Evolutionary conservation across 1,284 basidiomycete species (phyloP).

Genomic region (Fistulina hepatica): DNA sequence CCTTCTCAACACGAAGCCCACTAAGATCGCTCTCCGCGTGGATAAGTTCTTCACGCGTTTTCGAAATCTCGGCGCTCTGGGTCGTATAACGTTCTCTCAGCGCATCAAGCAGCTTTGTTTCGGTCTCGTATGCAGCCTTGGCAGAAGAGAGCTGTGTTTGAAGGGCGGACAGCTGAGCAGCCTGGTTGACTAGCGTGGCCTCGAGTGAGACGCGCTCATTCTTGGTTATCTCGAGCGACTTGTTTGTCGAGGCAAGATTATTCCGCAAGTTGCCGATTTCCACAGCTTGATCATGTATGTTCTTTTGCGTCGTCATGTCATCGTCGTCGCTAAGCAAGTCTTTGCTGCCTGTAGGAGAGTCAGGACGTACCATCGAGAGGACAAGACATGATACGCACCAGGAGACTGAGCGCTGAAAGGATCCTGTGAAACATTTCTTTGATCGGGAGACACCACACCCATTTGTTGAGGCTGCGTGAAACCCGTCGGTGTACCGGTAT

Average conservation of each 20-base stretch:
- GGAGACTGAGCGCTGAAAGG: constrained; percentile 29
- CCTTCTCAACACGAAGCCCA: constrained; percentile 81
- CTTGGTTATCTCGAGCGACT: constrained; percentile 51
- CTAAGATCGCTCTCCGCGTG: constrained; percentile 87
- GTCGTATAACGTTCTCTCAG: constrained; percentile 62
- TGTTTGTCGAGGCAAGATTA: constrained; percentile 72
- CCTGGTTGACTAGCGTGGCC: constrained; percentile 48
- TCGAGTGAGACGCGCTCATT: constrained; percentile 49
- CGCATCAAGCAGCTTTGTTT: constrained; percentile 63
- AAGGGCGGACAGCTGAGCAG: constrained; percentile 58
- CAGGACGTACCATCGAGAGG: not conserved
- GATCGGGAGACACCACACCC: constrained; percentile 18
- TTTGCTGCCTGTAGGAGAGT: constrained; percentile 19
- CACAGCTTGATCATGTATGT: constrained; percentile 56
- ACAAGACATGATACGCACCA: constrained; percentile 15
- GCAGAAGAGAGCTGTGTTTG: constrained; percentile 69
- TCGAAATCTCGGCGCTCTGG: constrained; percentile 73
- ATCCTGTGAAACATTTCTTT: constrained; percentile 29
- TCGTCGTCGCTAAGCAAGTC: constrained; percentile 72
- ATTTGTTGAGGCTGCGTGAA: constrained; percentile 8
- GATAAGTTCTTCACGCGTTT: constrained; percentile 74
- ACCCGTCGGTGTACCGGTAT: constrained; percentile 16
- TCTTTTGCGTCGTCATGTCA: constrained; percentile 35
- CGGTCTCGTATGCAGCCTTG: constrained; percentile 77
- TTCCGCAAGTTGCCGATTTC: constrained; percentile 83